Percentiles rank a stretch among this genome's conserved stretches.
phyloP scores from a whole-genome alignment of 2,329 filamentous ascomycete genomes.

The Stromatinia cepivora region DNA sequence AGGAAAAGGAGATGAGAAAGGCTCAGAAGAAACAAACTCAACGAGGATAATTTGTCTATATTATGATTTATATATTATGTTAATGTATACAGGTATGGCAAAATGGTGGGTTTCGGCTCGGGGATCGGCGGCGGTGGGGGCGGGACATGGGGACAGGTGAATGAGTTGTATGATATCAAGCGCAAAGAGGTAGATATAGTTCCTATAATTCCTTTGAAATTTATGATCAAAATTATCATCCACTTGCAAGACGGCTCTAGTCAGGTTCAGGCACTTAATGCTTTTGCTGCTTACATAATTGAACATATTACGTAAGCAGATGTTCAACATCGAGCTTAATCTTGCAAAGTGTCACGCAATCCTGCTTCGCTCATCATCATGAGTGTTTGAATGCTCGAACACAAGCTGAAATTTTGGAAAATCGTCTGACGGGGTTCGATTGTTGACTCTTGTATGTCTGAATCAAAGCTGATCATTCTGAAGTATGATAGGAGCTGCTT shows the following conservation, averaged over 20 bases:
- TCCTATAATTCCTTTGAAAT: background rate
- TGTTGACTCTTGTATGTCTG: background rate
- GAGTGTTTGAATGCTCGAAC: background rate
- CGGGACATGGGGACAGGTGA: background rate
- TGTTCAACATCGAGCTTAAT: background rate
- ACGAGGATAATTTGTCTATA: conserved; percentile 33
- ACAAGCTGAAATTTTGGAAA: no score
- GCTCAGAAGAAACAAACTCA: conserved; percentile 62
- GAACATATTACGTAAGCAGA: background rate
- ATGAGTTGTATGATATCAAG: conserved; percentile 19
- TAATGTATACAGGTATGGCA: conserved; percentile 20
- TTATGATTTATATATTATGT: conserved; percentile 5
- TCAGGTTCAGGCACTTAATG: no score
- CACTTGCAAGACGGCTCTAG: no score
- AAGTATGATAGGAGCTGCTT: background rate
- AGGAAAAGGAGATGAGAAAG: conserved; percentile 68
- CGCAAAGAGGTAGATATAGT: background rate
- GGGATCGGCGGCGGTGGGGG: background rate
- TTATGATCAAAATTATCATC: background rate
- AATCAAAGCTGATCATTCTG: background rate
- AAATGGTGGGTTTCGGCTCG: background rate
- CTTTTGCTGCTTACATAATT: conserved; percentile 1
- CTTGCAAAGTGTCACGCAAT: background rate
- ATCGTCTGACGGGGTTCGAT: no score
- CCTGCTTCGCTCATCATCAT: background rate